Base-by-base conservation (phyloP, 1,139 yeast genomes). In the Pichia sp. region DNA sequence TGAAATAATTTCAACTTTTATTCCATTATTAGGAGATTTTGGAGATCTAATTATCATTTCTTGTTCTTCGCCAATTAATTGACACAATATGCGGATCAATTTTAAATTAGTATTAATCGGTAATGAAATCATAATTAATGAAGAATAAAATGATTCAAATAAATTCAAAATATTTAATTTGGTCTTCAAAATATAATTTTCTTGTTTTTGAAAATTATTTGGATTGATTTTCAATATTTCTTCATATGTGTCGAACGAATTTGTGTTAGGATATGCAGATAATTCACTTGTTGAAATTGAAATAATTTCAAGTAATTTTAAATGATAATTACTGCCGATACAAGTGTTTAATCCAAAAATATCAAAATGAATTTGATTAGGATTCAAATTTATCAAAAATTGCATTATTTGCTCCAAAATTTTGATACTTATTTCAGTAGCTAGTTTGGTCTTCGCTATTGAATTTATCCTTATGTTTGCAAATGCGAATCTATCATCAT, bases 261-360 rank as follows among this genome's bases (percentile, higher is more conserved):
- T 55, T 1, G 65, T 46, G 12, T 48, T 39, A n/a, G 65, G 57
- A 6, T 26, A 34, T 24, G 44, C 39, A 2, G 55, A 43, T 4
- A 50, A 40, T 3, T 49, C 38, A 12, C 45, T 40, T 8, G 56
- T 42, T 2, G 59, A 52, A 6, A 63, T 54, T 6, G 52, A 30
- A 3, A 67, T 43, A 16, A 54, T 50, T 10, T 60, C 60, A 25
- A 69, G 48, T 9, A 66, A 52, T 26, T 43, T 41, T 22, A 55
- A 49, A 42, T 60, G 77, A 4, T 51, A 48, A 51, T 76, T 78
- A 50, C 75, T 75, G 0, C 86, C 86, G 30, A 77, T 49, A 2
- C 69, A 52, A 50, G 82, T 57, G 55, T 76, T 79, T 44, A 81
- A 61, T 0, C 87, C 84, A 53, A 66, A 73, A 40, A 73, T 66